A percentile compares a stretch with the other conserved stretches of the same genome.
Conservation (phyloP, 768 basidiomycete genomes). For the Xerocomellus intermedius region DNA sequence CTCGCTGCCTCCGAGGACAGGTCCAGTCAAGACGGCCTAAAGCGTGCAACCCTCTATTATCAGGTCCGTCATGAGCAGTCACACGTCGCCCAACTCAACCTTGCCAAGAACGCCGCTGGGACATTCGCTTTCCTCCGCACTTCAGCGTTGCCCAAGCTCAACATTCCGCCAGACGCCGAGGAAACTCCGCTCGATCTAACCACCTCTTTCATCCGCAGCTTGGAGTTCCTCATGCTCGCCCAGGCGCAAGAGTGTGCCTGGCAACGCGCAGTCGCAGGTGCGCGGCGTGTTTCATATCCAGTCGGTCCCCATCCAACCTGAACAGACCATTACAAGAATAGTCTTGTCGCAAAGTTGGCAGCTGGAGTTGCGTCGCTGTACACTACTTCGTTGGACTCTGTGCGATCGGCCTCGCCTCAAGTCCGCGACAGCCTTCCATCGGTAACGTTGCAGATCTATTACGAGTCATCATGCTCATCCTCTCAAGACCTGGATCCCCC, state of each 20-base stretch:
- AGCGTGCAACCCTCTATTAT: constrained; percentile 67
- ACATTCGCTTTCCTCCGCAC: constrained; percentile 59
- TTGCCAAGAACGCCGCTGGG: constrained; percentile 65
- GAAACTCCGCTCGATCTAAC: constrained; percentile 68
- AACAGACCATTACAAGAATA: constrained; percentile 73
- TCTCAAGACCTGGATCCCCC: constrained; percentile 65
- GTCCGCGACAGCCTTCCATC: constrained; percentile 52
- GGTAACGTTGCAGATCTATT: constrained; percentile 37
- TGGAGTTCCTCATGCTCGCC: constrained; percentile 81
- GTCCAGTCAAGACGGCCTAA: constrained; percentile 75
- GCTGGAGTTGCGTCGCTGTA: constrained; percentile 73
- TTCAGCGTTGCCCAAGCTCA: constrained; percentile 52
- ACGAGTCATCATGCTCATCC: constrained; percentile 10
- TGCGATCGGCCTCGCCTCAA: constrained; percentile 44
- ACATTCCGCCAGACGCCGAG: constrained; percentile 46
- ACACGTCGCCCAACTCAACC: constrained; percentile 13
- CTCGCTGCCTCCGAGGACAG: constrained; percentile 73
- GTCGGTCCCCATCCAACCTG: background rate
- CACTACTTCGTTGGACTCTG: constrained; percentile 41
- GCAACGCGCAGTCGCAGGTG: constrained; percentile 88
- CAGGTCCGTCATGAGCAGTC: constrained; percentile 46
- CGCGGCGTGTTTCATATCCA: constrained; percentile 4
- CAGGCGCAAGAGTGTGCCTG: constrained; percentile 97
- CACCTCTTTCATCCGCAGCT: constrained; percentile 51
- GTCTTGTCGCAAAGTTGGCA: constrained; percentile 79